Evolutionary conservation across 1,139 yeast genomes (phyloP), one percentile per base, ranked within the genome.

Genomic region (Sugiyamaella novakii): DNA sequence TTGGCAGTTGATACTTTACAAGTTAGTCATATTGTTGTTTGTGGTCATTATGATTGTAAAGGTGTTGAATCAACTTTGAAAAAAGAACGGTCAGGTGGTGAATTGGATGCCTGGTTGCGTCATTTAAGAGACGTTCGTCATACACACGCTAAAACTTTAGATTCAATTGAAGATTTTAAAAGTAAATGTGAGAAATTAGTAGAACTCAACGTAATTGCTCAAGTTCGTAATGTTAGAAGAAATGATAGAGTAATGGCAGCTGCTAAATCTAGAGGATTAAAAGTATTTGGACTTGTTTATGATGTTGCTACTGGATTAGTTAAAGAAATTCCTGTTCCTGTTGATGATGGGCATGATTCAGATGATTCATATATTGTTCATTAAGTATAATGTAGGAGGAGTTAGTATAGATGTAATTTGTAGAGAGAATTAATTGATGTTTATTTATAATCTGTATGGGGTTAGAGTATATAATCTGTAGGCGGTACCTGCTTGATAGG

Each of bases 1-100:
- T 88, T 89, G 62, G 96, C 97, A 2, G 81, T 92, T 55, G 92
- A 88, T 61, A 91, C 85, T 15, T 75, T 92, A 56, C 84, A 87
- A 64, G 95, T 94, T 30, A 78, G 77, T 58, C 88, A 87, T 63
- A 82, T 92, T 52, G 78, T 92, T 51, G 87, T 92, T 7, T 89
- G 97, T 69, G 98, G 98, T n/a, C 98, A 92, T 72, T 87, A 95
- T 29, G 96, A 89, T 69, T 92, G 98, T 74, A 98, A 98, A 45
- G 98, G 98, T 27, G 81, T 89, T 51, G 84, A 91, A 83, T 92
- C 96, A 19, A 84, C 95, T 14, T 71, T 92, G 51, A 77, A 84
- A 4, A 77, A 81, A 53, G 81, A 83, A 59, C 78, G 79, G 54
- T 76, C 87, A 42, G 87, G 87, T 27, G 91, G 92, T 24, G 83